Evolutionary conservation across 306 rosid species (phyloP).

Genomic region (Pueraria montana): DNA sequence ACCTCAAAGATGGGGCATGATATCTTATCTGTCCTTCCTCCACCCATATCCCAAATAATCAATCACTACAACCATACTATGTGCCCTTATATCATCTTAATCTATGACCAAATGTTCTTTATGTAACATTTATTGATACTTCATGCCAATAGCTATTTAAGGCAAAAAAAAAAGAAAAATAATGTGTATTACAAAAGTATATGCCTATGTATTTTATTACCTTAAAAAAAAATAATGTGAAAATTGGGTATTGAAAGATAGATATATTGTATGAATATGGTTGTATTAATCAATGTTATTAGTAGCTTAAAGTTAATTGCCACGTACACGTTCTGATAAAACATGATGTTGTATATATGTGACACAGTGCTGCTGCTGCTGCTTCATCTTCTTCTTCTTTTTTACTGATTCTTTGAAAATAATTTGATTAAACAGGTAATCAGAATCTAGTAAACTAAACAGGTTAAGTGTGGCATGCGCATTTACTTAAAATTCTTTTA

Average conservation of each 20-base stretch:
- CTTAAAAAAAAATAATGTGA: neutral
- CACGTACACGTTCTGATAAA: too few species aligned
- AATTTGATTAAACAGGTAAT: too few species aligned
- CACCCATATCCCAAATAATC: neutral
- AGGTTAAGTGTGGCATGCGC: too few species aligned
- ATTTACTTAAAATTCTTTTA: too few species aligned
- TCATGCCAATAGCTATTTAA: neutral
- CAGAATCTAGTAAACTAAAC: too few species aligned
- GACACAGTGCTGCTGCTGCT: too few species aligned
- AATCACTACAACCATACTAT: neutral
- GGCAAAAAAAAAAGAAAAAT: neutral
- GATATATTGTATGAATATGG: neutral
- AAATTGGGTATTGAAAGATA: neutral
- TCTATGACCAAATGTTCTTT: neutral
- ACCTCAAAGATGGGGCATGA: slow-evolving; percentile 37
- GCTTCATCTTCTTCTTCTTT: too few species aligned
- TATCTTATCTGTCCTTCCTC: neutral
- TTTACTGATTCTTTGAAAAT: too few species aligned
- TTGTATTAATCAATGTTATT: neutral
- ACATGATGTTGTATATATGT: too few species aligned
- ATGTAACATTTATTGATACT: neutral
- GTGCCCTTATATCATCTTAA: neutral
- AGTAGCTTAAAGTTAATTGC: too few species aligned
- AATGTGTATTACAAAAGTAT: neutral
- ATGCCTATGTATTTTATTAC: neutral